Evolutionary conservation across 805 yeast species (phyloP).

Genomic region (Suhomyces vadensis): DNA sequence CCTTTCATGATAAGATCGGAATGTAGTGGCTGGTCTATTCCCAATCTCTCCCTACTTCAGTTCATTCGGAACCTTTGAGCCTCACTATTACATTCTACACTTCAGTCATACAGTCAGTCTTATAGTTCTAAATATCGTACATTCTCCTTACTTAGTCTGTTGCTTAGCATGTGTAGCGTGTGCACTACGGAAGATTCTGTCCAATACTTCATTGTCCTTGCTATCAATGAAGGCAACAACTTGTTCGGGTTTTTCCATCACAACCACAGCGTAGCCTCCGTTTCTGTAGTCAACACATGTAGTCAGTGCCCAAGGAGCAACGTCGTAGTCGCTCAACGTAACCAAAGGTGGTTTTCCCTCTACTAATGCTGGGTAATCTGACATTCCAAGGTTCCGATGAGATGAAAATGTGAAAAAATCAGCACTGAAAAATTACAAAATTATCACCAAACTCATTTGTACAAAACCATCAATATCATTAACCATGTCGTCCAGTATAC

Average conservation of each 20-base stretch:
- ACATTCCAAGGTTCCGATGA: conserved; percentile 7
- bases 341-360: conserved; percentile 50
- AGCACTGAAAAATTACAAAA: not conserved
- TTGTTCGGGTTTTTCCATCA: conserved; percentile 43
- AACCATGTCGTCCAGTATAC: conserved; percentile 3
- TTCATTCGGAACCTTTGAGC: too few relatives aligned
- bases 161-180: conserved; percentile 28
- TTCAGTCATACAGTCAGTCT: too few relatives aligned
- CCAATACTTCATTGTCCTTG: conserved; percentile 39
- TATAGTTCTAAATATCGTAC: not conserved
- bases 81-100: too few relatives aligned
- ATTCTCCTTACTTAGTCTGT: not conserved
- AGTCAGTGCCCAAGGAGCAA: conserved; percentile 51
- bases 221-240: conserved; percentile 45
- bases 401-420: conserved; percentile 2
- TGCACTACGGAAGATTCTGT: conserved; percentile 49
- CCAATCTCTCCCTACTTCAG: too few relatives aligned
- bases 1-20: too few relatives aligned
- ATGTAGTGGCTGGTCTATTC: too few relatives aligned
- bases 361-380: conserved; percentile 41
- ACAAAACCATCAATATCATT: not conserved
- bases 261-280: conserved; percentile 43
- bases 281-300: conserved; percentile 49
- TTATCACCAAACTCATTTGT: not conserved
- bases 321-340: conserved; percentile 48